phyloP scores from a whole-genome alignment of 176 grass and related monocot species.

The Tillandsia leiboldiana region DNA sequence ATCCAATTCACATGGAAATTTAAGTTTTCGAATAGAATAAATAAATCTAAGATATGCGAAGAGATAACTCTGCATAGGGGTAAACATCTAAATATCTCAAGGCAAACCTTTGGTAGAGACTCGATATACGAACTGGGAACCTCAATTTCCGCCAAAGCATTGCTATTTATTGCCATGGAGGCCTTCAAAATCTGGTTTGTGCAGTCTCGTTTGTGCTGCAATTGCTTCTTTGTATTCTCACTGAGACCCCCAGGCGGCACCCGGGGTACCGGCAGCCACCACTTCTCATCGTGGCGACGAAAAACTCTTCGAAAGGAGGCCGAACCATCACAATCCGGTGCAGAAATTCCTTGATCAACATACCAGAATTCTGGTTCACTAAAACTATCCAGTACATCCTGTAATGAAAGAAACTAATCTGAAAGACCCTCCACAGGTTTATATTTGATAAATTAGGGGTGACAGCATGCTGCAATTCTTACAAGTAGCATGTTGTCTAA shows the following conservation, averaged over 20 bases:
- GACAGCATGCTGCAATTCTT: slow-evolving; percentile 20
- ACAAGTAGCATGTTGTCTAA: slow-evolving; percentile 95
- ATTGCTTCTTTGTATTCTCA: slow-evolving; percentile 40
- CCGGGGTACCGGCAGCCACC: slow-evolving; percentile 88
- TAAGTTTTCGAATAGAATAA: not conserved
- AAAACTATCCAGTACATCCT: slow-evolving; percentile 90
- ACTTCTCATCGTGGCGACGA: slow-evolving; percentile 69
- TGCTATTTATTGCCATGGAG: slow-evolving; percentile 83
- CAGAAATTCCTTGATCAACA: slow-evolving; percentile 86
- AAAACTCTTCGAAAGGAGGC: slow-evolving; percentile 38
- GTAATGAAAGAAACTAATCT: not conserved
- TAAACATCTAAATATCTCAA: not conserved
- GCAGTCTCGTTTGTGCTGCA: slow-evolving; percentile 71
- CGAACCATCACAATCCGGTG: slow-evolving; percentile 62
- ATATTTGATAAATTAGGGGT: not conserved
- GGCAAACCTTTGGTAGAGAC: slow-evolving; percentile 66
- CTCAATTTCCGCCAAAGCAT: slow-evolving; percentile 79
- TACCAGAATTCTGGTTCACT: slow-evolving; percentile 89
- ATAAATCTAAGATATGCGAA: not conserved
- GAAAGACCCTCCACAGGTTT: not conserved
- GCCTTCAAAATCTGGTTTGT: slow-evolving; percentile 90
- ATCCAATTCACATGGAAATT: not conserved
- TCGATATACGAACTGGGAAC: slow-evolving; percentile 70
- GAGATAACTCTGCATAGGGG: not conserved
- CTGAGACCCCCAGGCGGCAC: slow-evolving; percentile 47